Percentiles rank a stretch among this genome's conserved stretches.
These are phyloP conservation scores for Corrigiola litoralis DNA, from an alignment of 179 eudicot species.

Conservation along the genomic window DNA sequence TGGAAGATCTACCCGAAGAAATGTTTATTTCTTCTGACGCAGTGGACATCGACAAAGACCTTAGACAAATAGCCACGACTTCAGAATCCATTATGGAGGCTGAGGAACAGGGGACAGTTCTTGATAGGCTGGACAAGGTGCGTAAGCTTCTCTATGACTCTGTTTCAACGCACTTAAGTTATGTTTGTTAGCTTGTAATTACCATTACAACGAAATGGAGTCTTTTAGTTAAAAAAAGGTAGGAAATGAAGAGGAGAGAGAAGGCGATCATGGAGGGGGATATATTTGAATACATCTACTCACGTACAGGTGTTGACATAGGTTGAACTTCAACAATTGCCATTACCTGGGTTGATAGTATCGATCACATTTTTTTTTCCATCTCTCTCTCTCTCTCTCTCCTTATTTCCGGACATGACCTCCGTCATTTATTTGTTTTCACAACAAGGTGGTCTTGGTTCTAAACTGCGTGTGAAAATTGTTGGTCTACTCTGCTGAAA, in stretches of 20 bases:
- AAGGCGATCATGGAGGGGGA: no score
- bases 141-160: conserved; percentile 6
- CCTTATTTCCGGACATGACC: neutral
- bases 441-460: neutral
- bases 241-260: no score
- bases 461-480: conserved; percentile 2
- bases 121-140: conserved; percentile 22
- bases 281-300: no score
- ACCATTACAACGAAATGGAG: no score
- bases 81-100: conserved; percentile 17
- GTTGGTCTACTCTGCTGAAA: neutral
- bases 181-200: neutral
- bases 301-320: no score
- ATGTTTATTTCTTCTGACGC: conserved; percentile 15
- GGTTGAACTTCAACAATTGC: no score
- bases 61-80: conserved; percentile 5
- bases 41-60: conserved; percentile 1
- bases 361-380: no score
- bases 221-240: no score
- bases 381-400: no score
- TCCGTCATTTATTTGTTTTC: neutral
- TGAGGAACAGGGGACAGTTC: conserved; percentile 6
- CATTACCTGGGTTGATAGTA: no score
- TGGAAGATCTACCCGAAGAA: conserved; percentile 8
- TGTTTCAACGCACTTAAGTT: neutral